Conservation (phyloP, 805 yeast species). For the Hanseniaspora clermontiae region DNA sequence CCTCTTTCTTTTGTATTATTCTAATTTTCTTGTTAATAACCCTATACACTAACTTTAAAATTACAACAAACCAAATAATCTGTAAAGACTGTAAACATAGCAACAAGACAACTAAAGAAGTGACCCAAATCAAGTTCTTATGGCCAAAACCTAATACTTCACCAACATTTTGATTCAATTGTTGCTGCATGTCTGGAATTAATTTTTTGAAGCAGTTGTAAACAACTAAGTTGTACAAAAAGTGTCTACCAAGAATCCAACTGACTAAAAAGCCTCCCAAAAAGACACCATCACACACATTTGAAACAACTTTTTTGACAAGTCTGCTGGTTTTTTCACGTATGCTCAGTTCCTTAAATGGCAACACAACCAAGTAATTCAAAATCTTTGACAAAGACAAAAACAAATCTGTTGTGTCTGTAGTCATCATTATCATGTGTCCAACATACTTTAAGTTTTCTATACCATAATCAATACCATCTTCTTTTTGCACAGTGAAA, state of each 20-base stretch:
- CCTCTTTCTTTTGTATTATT: background rate
- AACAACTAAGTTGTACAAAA: constrained; percentile 5
- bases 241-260: constrained; percentile 13
- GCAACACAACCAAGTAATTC: constrained; percentile 48
- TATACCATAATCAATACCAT: background rate
- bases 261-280: constrained; percentile 3
- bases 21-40: constrained; percentile 5
- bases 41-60: constrained; percentile 4
- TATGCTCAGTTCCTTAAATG: background rate
- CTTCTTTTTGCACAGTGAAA: constrained; percentile 31
- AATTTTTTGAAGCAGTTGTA: constrained; percentile 1
- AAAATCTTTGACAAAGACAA: constrained; percentile 63
- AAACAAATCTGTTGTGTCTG: constrained; percentile 73
- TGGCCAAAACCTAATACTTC: background rate
- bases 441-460: constrained; percentile 25
- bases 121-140: background rate
- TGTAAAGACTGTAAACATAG: constrained; percentile 7
- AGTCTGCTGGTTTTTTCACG: background rate
- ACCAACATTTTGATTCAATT: background rate
- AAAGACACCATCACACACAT: constrained; percentile 4
- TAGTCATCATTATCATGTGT: constrained; percentile 58
- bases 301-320: background rate
- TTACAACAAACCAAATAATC: constrained; percentile 9
- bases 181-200: background rate
- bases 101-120: background rate